Base-by-base conservation (phyloP, 2,329 filamentous ascomycete species). In the Zymoseptoria pseudotritici region DNA sequence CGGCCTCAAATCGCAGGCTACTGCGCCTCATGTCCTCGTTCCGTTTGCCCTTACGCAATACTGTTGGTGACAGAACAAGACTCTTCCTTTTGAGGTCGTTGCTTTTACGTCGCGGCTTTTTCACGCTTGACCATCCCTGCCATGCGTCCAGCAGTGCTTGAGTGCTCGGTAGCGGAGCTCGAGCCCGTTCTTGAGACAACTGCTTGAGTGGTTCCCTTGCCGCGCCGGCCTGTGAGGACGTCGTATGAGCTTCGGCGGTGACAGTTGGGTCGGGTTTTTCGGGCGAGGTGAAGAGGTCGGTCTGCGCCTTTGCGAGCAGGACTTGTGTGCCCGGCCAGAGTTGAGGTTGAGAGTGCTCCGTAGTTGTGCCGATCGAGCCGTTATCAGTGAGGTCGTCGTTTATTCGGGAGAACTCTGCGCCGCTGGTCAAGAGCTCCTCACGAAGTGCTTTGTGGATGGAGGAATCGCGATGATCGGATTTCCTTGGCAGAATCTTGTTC, bases 111-210 rank as follows among this genome's bases (percentile, higher is more conserved):
- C 57, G 51, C 4, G 65, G 66, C 58, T 78, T 78, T 67, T 78
- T 79, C 36, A 74, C 68, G 10, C 75, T 76, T 61, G 68, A 78
- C 76, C 50, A 77, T 66, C 53, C 75, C 70, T 56, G 71, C 74
- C 63, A 73, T 8, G 71, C 75, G 24, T 72, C 71, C 53, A 79
- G 73, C 8, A 80, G 66, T 17, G 76, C 75, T 58, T 80, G 78
- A 2, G 78, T 80, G 59, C 75, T 77, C 31, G 76, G 70, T 55
- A 69, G 36, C 8, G 63, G 64, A 51, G 56, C 31, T 46, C 13
- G 36, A 19, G 29, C 22, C 11, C 42, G 59, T 52, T 67, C 67
- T 56, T 69, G 66, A 13, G 64, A 67, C 17, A 67, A 61, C 19
- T 57, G 59, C 49, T 49, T 59, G 3, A 67, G 61, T 53, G 64